Evolutionary conservation across 805 yeast species (phyloP), one percentile per base, ranked within the genome.

Genomic region (Myxozyma neotropica): DNA sequence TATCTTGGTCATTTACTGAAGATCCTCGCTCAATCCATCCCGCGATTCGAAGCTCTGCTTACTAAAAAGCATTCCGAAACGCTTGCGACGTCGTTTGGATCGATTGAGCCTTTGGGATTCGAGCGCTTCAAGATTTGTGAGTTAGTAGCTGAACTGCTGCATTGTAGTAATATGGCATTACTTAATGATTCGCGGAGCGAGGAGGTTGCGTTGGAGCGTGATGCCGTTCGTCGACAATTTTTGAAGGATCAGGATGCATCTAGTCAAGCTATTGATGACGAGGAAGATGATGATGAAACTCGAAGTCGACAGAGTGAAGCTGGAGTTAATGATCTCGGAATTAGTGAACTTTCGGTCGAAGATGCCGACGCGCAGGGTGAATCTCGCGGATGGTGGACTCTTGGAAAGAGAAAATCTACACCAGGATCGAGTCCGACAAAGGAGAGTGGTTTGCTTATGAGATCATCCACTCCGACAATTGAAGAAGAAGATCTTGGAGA

Each of bases 81-180:
- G 35, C 60, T 83, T 76, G 77, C 76, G 53, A 88, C 89, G 35
- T 87, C 91, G 39, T 80, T 87, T 65, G 89, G 90, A 19, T 73
- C 74, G 29, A 80, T 82, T 67, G 86, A 84, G 68, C 91, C 94
- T 1, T 75, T 94, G 23, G 99, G 99, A 0, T 89, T 93, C 72
- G 96, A 92, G 68, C 80, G 92, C 64, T 92, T 94, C 75, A 89
- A 91, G 70, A 82, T 94, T 24, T 86, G 96, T 61, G 99, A 94
- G 74, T 77, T 94, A 53, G 83, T 94, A 50, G 99, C 99, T 0
- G 99, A 94, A 70, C 78, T 94, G 42, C 79, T 94, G 57, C 99
- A 94, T 74, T 94, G 99, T 71, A 90, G 97, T n/a, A 94, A 94
- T 74, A 94, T 94, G 98, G 89, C 87, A 0, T 78, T 91, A 19